Evolutionary conservation across 805 yeast species (phyloP), one percentile per base, ranked within the genome.

Genomic region (Kuraishia ogatae): DNA sequence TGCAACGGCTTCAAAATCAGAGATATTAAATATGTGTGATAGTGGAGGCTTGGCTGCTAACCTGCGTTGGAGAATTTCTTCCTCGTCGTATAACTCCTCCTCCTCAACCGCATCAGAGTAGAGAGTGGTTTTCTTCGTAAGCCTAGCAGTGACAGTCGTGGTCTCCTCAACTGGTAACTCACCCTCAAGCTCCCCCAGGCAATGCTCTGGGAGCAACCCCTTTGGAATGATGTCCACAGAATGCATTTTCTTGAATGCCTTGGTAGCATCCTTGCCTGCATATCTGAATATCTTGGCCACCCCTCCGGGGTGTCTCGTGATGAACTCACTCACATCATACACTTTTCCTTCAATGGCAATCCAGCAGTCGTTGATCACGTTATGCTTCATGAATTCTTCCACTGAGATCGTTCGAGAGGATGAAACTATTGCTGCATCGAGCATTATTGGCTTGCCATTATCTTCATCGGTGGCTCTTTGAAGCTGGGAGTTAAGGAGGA

Each of bases 1-100:
- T 1, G 97, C 97, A 52, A 93, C 84, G 59, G 78, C 80, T 70
- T 92, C 97, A 66, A 92, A 93, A 69, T 92, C 97, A 59, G 81
- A 81, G 55, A 90, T 63, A 61, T 89, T 89, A 66, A 84, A 82
- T 55, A 91, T 80, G 58, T 80, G 82, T 5, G 78, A 71, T 26
- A 92, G 64, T 11, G 82, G 83, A 1, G 97, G 97, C 71, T 81
- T 83, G 50, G 72, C 69, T 26, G 73, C 70, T 43, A 72, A 65
- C 54, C 64, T 55, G 23, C 64, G 71, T 49, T 66, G 65, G 56
- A 83, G 69, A 49, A 70, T 72, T n/a, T 63, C 57, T 58, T 76
- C 84, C 52, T 66, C 72, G 22, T 61, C 68, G 29, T 62, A 65
- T 23, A 53, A 21, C 10, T 64, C 63, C 26, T 56, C 61, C 24